Evolutionary conservation across 257 asterid species (phyloP).

Genomic region (Solanum virginianum): DNA sequence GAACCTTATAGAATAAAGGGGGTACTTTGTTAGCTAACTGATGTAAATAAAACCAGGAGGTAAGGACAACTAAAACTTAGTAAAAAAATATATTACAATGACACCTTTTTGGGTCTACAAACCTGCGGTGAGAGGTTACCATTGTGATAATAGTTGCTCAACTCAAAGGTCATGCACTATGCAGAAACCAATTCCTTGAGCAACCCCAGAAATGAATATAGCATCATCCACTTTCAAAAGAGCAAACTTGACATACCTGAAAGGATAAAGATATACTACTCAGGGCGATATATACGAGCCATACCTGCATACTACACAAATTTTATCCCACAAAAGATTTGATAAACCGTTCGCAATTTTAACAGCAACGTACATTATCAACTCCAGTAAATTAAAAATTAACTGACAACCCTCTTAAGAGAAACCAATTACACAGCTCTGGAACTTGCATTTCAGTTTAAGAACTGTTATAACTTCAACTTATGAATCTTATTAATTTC

Average conservation of each 20-base stretch:
- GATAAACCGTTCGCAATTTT: not conserved
- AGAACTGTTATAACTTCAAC: not conserved
- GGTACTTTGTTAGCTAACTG: constrained; percentile 5
- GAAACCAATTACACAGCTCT: not conserved
- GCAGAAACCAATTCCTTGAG: constrained; percentile 46
- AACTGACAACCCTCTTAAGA: not conserved
- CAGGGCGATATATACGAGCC: not conserved
- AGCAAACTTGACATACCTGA: constrained; percentile 9
- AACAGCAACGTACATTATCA: not conserved
- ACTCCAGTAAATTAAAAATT: not conserved
- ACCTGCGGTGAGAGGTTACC: constrained; percentile 92
- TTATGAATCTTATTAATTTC: not conserved
- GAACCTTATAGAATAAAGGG: constrained; percentile 3
- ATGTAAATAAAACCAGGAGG: constrained; percentile 3
- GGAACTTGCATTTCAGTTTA: not conserved
- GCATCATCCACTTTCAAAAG: constrained; percentile 25
- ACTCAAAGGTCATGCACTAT: constrained; percentile 38
- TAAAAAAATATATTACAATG: not conserved
- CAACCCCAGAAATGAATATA: constrained; percentile 20
- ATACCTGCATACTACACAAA: not conserved
- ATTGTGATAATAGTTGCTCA: constrained; percentile 44
- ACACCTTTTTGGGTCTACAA: not conserved
- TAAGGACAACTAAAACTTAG: not conserved
- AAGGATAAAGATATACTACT: not conserved
- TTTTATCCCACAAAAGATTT: not conserved